Evolutionary conservation across 192 early-diverging fungal species (phyloP), one percentile per base, ranked within the genome.

Genomic region (Phycomyces blakesleeanus): DNA sequence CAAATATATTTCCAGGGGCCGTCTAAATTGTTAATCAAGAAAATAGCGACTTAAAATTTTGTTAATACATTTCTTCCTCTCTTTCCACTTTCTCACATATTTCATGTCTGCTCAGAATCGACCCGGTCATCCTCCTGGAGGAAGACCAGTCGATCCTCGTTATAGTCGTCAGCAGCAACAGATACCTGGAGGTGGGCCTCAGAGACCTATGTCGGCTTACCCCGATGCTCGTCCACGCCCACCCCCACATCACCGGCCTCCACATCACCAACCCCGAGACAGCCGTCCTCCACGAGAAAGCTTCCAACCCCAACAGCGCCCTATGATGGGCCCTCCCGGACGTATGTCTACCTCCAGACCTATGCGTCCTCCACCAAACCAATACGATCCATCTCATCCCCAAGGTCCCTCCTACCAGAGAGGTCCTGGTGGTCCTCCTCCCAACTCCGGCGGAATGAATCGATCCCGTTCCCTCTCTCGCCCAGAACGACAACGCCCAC

Each of bases 401-500:
- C 56, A 41, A 57, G 29, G 51, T 24, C 59, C 66, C 21, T 68
- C 66, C 21, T 68, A 68, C 53, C 66, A 58, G 21, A 51, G 66
- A 44, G 58, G 59, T 51, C 8, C 18, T 58, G 29, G 29, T 34
- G 29, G 29, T 34, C 3, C 3, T 34, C 29, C 29, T 34, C 29
- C 29, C 7, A 34, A 34, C 29, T 34, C 29, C 7, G 29, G 29
- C 7, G 47, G 69, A 52, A 34, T 81, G 10, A 56, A 62, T n/a
- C 59, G 77, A 41, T 64, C 72, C 8, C 62, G 70, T 12, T 82
- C 80, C 2, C 53, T 82, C 38, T 75, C 75, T 37, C 67, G 75
- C n/a, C 80, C 80, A 21, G 80, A 82, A 59, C 69, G 80, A 38
- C 71, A 82, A 40, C 60, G 80, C 63, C 80, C 77, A 29, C 71